Evolutionary conservation across 2,329 filamentous ascomycete genomes (phyloP).

Genomic region (Penicillium sp.): DNA sequence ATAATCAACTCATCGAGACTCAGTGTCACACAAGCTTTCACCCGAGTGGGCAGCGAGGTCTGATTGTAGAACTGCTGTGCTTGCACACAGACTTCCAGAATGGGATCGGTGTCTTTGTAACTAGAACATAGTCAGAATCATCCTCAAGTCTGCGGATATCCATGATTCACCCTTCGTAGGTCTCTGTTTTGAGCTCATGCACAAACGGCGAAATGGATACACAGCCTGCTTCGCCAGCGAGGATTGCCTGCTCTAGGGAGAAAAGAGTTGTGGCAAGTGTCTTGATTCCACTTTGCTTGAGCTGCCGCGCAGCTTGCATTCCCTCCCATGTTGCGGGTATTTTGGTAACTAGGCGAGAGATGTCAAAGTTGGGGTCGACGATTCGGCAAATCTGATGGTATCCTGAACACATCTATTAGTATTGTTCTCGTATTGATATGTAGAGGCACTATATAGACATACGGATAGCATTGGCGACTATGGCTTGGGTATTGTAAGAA

Average conservation of each 20-base stretch:
- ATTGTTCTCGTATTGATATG: no score
- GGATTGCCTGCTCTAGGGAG: conserved; percentile 56
- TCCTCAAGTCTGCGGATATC: no score
- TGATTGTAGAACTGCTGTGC: not conserved
- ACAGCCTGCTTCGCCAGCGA: conserved; percentile 56
- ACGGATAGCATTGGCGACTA: not conserved
- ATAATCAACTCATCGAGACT: not conserved
- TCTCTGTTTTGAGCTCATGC: conserved; percentile 46
- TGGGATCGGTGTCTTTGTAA: not conserved
- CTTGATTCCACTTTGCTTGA: not conserved
- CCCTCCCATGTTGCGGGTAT: not conserved
- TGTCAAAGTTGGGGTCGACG: not conserved
- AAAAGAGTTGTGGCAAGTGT: conserved; percentile 50
- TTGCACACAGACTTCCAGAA: not conserved
- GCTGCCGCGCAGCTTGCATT: not conserved
- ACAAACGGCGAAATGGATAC: conserved; percentile 61
- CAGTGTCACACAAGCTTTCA: not conserved
- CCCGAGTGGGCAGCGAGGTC: not conserved
- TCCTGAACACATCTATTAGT: not conserved
- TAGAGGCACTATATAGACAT: not conserved
- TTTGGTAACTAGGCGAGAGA: not conserved
- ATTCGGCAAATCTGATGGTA: not conserved
- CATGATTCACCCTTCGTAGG: no score
- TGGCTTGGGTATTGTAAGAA: not conserved
- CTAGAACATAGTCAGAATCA: no score